Conservation (phyloP, 495 filamentous ascomycete species). For the Bryoglossum gracile region DNA sequence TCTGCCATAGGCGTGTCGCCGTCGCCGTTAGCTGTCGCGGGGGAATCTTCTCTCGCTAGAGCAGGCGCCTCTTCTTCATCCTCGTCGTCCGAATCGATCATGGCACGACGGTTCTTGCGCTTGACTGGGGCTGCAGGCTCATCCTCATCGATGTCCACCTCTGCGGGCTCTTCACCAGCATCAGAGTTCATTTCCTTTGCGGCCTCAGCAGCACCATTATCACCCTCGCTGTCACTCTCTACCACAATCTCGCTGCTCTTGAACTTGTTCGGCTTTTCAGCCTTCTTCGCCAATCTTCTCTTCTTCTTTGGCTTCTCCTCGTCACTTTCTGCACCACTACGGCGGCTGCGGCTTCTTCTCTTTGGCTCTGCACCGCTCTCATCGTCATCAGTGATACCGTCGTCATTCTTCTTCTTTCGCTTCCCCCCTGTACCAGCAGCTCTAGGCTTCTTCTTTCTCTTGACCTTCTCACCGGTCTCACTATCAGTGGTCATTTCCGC, state of each 20-base stretch:
- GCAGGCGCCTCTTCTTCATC: constrained; percentile 20
- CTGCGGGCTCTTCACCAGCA: constrained; percentile 20
- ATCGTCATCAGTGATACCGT: constrained; percentile 43
- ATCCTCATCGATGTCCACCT: constrained; percentile 23
- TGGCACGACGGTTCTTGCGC: constrained; percentile 22
- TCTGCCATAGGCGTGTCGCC: constrained; percentile 24
- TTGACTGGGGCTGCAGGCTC: constrained; percentile 16
- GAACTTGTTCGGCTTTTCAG: constrained; percentile 47
- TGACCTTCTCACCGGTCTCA: constrained; percentile 70
- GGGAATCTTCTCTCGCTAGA: constrained; percentile 18
- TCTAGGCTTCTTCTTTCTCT: constrained; percentile 58
- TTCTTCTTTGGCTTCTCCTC: constrained; percentile 52
- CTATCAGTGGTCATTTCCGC: constrained; percentile 67
- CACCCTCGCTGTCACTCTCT: constrained; percentile 59
- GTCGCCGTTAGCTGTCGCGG: constrained; percentile 19
- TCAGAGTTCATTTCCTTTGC: constrained; percentile 38
- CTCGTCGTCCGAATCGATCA: constrained; percentile 26
- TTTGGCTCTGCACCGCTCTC: constrained; percentile 34
- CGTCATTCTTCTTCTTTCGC: constrained; percentile 58
- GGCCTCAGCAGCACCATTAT: constrained; percentile 33
- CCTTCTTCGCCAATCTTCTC: constrained; percentile 49
- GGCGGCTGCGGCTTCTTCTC: constrained; percentile 26
- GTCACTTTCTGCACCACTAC: constrained; percentile 40
- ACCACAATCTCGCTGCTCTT: constrained; percentile 77
- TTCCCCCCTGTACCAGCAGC: constrained; percentile 38